Percentiles rank a stretch among this genome's conserved stretches.
phyloP scores from a whole-genome alignment of 305 asterid species.

The Fraxinus xanthoxyloides region DNA sequence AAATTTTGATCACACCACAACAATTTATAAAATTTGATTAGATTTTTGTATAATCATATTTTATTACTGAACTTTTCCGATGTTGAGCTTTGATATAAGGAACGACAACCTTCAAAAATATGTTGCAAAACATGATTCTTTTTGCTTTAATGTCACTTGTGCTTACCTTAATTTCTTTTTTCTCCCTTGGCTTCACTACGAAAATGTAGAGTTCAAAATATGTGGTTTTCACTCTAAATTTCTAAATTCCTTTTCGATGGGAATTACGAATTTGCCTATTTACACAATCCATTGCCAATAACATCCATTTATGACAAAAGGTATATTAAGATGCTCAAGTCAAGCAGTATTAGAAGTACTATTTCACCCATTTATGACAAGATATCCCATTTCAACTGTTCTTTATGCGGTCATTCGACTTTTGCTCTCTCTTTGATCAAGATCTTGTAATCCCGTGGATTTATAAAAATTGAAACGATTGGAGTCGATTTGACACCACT shows the following conservation, averaged over 20 bases:
- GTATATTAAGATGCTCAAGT: neutral
- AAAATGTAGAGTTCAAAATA: too few relatives aligned
- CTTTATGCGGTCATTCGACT: neutral
- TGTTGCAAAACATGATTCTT: neutral
- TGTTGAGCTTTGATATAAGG: neutral
- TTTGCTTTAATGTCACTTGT: neutral
- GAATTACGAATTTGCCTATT: neutral
- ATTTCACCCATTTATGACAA: neutral
- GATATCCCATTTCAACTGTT: neutral
- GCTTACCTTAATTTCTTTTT: too few relatives aligned
- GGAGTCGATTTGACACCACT: neutral
- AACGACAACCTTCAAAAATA: neutral
- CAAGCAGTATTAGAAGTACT: neutral
- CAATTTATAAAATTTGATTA: too few relatives aligned
- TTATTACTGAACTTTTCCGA: neutral
- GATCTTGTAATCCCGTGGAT: neutral
- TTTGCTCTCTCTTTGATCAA: neutral
- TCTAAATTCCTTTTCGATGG: too few relatives aligned
- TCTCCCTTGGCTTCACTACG: too few relatives aligned
- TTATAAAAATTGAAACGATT: too few relatives aligned
- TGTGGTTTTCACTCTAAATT: too few relatives aligned
- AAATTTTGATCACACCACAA: too few relatives aligned
- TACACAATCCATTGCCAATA: neutral
- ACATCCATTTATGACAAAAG: neutral
- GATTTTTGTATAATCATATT: neutral